phyloP scores from a whole-genome alignment of 1,139 yeast genomes.

The Saccharomyces hybrid region DNA sequence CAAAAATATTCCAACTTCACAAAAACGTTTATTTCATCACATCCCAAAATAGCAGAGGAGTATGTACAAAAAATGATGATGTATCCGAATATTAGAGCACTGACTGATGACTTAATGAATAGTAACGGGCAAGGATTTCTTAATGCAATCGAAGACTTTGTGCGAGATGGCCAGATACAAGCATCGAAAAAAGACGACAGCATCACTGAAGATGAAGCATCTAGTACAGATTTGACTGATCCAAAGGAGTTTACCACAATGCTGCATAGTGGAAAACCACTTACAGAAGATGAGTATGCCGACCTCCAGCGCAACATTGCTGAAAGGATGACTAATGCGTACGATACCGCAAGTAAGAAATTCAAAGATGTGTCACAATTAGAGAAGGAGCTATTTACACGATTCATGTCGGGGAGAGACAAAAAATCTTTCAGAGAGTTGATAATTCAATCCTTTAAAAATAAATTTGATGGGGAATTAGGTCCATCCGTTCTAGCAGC shows the following conservation, averaged over 20 bases:
- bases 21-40: conserved; percentile 29
- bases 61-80: conserved; percentile 27
- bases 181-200: conserved; percentile 1
- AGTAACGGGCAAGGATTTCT: conserved; percentile 27
- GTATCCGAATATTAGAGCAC: conserved; percentile 29
- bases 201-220: neutral
- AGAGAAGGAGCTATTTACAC: conserved; percentile 25
- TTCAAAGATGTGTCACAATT: conserved; percentile 23
- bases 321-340: conserved; percentile 26
- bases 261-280: conserved; percentile 26
- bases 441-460: conserved; percentile 22
- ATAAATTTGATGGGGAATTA: conserved; percentile 17
- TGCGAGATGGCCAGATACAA: conserved; percentile 14
- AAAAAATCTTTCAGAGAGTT: conserved; percentile 23
- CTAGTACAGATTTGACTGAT: conserved; percentile 14
- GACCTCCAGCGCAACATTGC: conserved; percentile 28
- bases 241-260: conserved; percentile 26
- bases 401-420: conserved; percentile 28
- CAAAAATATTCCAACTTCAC: conserved; percentile 26
- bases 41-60: conserved; percentile 30
- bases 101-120: conserved; percentile 29
- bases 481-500: conserved; percentile 14
- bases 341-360: conserved; percentile 21
- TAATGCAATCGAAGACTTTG: conserved; percentile 28
- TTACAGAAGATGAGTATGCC: conserved; percentile 26